Evolutionary conservation across 371 early-diverging fungal species (phyloP), one percentile per base, ranked within the genome.

Genomic region (Actinomucor elegans): DNA sequence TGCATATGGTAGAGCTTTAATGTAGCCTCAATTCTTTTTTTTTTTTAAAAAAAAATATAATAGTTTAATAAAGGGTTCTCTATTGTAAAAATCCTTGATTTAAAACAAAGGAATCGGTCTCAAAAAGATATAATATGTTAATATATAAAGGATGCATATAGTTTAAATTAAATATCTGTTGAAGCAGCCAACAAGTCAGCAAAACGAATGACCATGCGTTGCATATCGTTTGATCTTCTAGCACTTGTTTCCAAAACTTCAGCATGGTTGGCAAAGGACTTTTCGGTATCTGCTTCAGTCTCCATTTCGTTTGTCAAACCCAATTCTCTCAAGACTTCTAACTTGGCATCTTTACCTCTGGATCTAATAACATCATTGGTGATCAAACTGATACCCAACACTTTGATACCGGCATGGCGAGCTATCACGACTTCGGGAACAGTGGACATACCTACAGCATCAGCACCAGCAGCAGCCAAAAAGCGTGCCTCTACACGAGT

Each of bases 381-480:
- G 54, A 96, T 86, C 51, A 97, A 78, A 46, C 83, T 77, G 52
- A 96, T 62, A 15, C 94, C 96, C 43, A 97, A 71, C 1, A 94
- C 92, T 58, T 86, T 79, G 61, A 97, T 80, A 12, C 94, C 95
- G 27, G 88, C 86, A 73, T 97, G 97, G 48, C 89, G 85, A 14
- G 96, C 97, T 29, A 92, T 84, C n/a, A 94, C 70, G n/a, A 91
- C 89, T 69, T 97, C 97, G 14, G 96, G 96, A 3, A 93, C 86
- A n/a, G 97, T 96, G 37, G 90, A 90, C 97, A 97, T 97, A 32
- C 97, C 97, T 10, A 94, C 97, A 15, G 84, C 85, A 73, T 96
- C 97, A 20, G 85, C 96, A 40, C 94, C 94, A 48, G 86, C 62
- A 1, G 60, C 46, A 29, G 73, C 73, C 53, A 97, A 75, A 59